These are phyloP conservation scores for Lasiosphaeria ovina DNA, from an alignment of 495 filamentous ascomycete genomes.

Conservation along the genomic window DNA sequence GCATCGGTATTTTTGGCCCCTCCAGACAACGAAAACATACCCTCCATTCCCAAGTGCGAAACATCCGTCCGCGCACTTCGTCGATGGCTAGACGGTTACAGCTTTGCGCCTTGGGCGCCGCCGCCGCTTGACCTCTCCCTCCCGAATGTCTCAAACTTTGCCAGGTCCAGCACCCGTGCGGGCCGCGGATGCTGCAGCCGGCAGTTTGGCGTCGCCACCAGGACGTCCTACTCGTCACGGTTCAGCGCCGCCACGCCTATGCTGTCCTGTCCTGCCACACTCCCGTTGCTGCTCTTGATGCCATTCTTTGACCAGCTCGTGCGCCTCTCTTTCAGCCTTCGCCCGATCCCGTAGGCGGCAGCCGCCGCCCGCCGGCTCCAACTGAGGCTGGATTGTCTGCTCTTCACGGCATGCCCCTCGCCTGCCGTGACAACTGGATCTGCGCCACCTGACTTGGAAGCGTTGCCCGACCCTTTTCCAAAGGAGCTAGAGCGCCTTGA, in stretches of 20 bases:
- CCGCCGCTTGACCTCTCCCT: constrained; percentile 4
- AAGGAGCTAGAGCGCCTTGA: constrained; percentile 15
- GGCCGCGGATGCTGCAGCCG: constrained; percentile 35
- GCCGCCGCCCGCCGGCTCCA: constrained; percentile 28
- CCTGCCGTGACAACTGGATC: constrained; percentile 9
- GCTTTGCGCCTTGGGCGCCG: not conserved
- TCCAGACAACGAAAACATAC: too few relatives aligned
- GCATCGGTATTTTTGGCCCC: too few relatives aligned
- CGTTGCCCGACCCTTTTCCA: constrained; percentile 5
- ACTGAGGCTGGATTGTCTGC: constrained; percentile 9
- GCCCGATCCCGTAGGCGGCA: constrained; percentile 19
- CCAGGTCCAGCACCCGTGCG: constrained; percentile 31
- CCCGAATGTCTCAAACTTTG: constrained; percentile 31
- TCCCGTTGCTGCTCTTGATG: not conserved
- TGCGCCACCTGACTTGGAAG: constrained; percentile 6
- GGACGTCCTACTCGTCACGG: constrained; percentile 16
- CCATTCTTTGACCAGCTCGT: constrained; percentile 5
- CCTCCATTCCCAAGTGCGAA: too few relatives aligned
- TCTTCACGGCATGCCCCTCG: constrained; percentile 2
- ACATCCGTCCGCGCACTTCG: too few relatives aligned
- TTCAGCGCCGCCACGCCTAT: not conserved
- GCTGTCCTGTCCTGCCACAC: not conserved
- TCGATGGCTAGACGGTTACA: too few relatives aligned
- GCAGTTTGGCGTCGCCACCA: constrained; percentile 28
- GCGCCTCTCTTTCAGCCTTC: constrained; percentile 20